phyloP scores from a whole-genome alignment of 163 green algal genomes.

The Botryococcus braunii region DNA sequence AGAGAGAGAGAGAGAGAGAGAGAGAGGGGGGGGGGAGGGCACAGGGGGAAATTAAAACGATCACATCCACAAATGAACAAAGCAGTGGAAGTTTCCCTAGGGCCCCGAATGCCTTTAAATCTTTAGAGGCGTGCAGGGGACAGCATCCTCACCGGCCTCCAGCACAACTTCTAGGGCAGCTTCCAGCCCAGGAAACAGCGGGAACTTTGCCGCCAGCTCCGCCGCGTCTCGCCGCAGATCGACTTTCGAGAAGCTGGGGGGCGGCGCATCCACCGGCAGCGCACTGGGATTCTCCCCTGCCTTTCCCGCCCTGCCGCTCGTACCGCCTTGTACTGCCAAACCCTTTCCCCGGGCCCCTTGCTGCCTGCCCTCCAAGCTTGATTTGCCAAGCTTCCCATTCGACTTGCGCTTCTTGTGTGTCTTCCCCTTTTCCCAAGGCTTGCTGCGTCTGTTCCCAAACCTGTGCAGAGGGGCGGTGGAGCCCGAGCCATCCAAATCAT shows the following conservation, averaged over 20 bases:
- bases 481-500: too few relatives aligned
- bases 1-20: too few relatives aligned
- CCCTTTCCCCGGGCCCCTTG: too few relatives aligned
- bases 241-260: slow-evolving; percentile 38
- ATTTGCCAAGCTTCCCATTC: neutral
- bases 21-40: too few relatives aligned
- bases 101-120: too few relatives aligned
- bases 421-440: neutral
- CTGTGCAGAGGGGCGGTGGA: too few relatives aligned
- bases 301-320: neutral
- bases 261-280: neutral
- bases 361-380: neutral
- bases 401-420: neutral
- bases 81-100: too few relatives aligned
- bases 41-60: too few relatives aligned
- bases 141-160: slow-evolving; percentile 13
- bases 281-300: neutral
- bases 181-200: slow-evolving; percentile 30
- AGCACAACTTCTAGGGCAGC: slow-evolving; percentile 29
- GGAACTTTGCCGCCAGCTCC: slow-evolving; percentile 25
- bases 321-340: neutral
- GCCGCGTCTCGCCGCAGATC: slow-evolving; percentile 22
- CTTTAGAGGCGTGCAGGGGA: too few relatives aligned
- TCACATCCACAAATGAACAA: too few relatives aligned
- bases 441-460: too few relatives aligned